Evolutionary conservation across 2,329 filamentous ascomycete genomes (phyloP), one percentile per base, ranked within the genome.

Genomic region (Calonectria hongkongensis): DNA sequence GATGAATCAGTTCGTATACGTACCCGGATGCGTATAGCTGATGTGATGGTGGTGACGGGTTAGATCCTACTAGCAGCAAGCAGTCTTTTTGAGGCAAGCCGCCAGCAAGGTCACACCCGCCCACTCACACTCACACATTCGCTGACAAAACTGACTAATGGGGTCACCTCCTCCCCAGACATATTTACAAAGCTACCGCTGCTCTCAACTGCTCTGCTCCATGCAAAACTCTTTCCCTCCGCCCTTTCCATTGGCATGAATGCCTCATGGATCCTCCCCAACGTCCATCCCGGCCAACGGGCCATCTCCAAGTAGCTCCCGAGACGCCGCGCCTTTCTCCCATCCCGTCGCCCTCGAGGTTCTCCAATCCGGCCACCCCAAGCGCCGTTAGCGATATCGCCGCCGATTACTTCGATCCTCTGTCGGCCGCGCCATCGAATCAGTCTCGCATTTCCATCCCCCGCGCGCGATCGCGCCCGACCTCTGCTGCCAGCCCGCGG

Each of bases 401-500:
- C 43, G 50, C 70, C 33, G 79, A 78, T 12, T 81, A 81, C 60
- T 81, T 81, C 16, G 76, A 79, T 45, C 65, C 78, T 28, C 65
- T 79, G 47, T 75, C 69, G 33, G 71, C 71, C n/a, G 72, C 68
- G 18, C 74, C 77, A 18, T 79, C 76, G 25, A 67, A 72, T 10
- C 78, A 74, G n/a, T 80, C 79, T 2, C 77, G 79, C n/a, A 45
- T 76, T 21, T 79, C 76, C 0, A 4, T 73, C 25, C 62, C 76
- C 1, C 64, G 73, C 1, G 72, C 76, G 2, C 76, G 73, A 8
- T 71, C 66, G 54, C 76, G 73, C 7, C 72, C 66, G 51, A 62
- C 70, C 2, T 70, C 73, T 16, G 70, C 69, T 33, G n/a, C 58
- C 48, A 33, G 64, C 68, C n/a, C 45, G 25, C 45, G 76, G 45